These are phyloP conservation scores for Eimeria zaria DNA, from an alignment of 169 alveolate species.

Conservation along the genomic window DNA sequence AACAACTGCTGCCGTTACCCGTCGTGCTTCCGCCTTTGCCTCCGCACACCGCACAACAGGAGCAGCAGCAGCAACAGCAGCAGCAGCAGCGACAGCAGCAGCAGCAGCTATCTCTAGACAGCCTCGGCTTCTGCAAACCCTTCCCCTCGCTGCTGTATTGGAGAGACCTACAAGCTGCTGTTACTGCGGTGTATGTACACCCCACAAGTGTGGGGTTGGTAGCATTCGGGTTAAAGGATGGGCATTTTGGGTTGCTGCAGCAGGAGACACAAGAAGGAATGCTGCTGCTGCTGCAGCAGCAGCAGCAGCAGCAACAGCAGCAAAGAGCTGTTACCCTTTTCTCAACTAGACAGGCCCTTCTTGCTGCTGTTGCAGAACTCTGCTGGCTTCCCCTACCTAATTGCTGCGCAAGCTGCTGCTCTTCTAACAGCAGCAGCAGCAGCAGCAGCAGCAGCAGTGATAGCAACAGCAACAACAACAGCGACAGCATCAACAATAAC, in stretches of 20 bases:
- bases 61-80: slow-evolving; percentile 10
- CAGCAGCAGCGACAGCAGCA: slow-evolving; percentile 43
- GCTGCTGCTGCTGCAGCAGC: slow-evolving; percentile 31
- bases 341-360: slow-evolving; percentile 23
- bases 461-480: slow-evolving; percentile 2
- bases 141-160: slow-evolving; percentile 25
- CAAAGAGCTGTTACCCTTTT: not conserved
- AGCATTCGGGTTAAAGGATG: slow-evolving; percentile 77
- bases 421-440: no score
- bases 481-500: not conserved
- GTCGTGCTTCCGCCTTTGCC: slow-evolving; percentile 4
- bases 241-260: slow-evolving; percentile 69
- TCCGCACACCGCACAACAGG: not conserved
- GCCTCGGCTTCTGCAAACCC: not conserved
- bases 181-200: slow-evolving; percentile 49
- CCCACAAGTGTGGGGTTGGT: slow-evolving; percentile 33
- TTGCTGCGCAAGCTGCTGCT: slow-evolving; percentile 44
- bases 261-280: not conserved
- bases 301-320: slow-evolving; percentile 56
- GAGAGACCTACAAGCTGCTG: slow-evolving; percentile 71
- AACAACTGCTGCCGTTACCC: not conserved
- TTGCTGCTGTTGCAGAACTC: slow-evolving; percentile 3
- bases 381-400: not conserved
- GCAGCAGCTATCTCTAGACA: not conserved
- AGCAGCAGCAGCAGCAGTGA: slow-evolving; percentile 15